A percentile compares a stretch with the other conserved stretches of the same genome.
phyloP scores from a whole-genome alignment of 2,329 filamentous ascomycete species.

The Sodiomyces alkalinus region DNA sequence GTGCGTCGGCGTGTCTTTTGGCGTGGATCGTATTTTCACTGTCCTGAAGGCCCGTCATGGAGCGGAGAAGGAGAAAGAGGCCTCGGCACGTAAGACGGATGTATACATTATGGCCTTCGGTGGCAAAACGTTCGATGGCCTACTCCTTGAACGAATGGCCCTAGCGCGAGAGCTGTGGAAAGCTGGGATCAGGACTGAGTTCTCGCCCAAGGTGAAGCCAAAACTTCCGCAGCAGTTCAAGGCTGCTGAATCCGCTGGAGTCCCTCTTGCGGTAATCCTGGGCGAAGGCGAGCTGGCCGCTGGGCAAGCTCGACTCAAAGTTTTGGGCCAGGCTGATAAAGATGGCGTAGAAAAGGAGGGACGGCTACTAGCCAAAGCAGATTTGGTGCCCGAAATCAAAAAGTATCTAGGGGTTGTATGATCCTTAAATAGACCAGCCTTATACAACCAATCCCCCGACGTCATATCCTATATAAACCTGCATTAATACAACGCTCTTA shows the following conservation, averaged over 20 bases:
- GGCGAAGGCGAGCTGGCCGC: constrained; percentile 75
- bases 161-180: constrained; percentile 67
- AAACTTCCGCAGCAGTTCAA: constrained; percentile 84
- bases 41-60: constrained; percentile 50
- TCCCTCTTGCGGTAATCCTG: constrained; percentile 76
- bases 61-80: constrained; percentile 39
- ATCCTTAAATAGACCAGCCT: no score
- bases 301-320: constrained; percentile 85
- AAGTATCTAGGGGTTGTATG: no score
- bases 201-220: constrained; percentile 76
- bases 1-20: constrained; percentile 69
- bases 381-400: no score
- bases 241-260: constrained; percentile 63
- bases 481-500: no score
- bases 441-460: no score
- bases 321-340: no score
- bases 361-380: no score
- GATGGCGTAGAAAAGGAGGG: no score
- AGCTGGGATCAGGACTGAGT: constrained; percentile 73
- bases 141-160: constrained; percentile 70
- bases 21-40: constrained; percentile 76
- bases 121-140: constrained; percentile 63
- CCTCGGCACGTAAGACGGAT: constrained; percentile 49
- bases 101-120: constrained; percentile 93
- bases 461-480: no score